phyloP scores from a whole-genome alignment of 1,139 yeast species.

The Kodamaea plutei region DNA sequence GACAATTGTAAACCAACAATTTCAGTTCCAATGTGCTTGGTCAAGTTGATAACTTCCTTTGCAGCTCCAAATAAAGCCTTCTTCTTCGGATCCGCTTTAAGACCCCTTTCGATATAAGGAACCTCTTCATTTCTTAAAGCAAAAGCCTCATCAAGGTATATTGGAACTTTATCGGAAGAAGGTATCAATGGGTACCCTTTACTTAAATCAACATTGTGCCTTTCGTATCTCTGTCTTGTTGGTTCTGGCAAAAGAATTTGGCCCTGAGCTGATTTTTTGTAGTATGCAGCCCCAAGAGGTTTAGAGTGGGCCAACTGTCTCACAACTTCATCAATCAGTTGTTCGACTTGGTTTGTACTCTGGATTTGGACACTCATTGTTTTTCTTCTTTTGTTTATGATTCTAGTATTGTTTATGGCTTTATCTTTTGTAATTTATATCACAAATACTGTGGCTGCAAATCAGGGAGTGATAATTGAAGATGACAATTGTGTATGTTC shows the following conservation, averaged over 20 bases:
- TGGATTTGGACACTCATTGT: too few species aligned
- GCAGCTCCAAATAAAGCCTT: slow-evolving; percentile 20
- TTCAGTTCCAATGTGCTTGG: slow-evolving; percentile 21
- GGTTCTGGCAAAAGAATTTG: slow-evolving; percentile 42
- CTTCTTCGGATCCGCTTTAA: slow-evolving; percentile 19
- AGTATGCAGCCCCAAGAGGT: too few species aligned
- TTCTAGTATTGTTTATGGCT: too few species aligned
- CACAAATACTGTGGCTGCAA: slow-evolving; percentile 1
- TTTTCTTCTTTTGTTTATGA: too few species aligned
- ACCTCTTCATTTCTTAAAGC: slow-evolving; percentile 14
- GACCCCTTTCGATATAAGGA: slow-evolving; percentile 16
- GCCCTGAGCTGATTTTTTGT: slow-evolving; percentile 2
- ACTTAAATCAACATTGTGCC: slow-evolving; percentile 37
- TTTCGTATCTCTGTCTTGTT: slow-evolving; percentile 28
- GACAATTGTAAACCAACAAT: slow-evolving; percentile 18
- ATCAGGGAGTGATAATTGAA: too few species aligned
- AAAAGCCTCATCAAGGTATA: slow-evolving; percentile 15
- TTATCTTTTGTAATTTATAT: too few species aligned
- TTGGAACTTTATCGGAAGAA: slow-evolving; percentile 19
- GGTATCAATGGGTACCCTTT: slow-evolving; percentile 41
- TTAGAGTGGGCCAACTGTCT: slow-evolving; percentile 16
- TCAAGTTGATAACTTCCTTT: slow-evolving; percentile 16
- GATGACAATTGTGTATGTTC: too few species aligned
- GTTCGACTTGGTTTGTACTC: too few species aligned
- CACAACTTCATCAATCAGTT: slow-evolving; percentile 15